phyloP scores from a whole-genome alignment of 2,329 filamentous ascomycete species.

The Penicillium sp. region DNA sequence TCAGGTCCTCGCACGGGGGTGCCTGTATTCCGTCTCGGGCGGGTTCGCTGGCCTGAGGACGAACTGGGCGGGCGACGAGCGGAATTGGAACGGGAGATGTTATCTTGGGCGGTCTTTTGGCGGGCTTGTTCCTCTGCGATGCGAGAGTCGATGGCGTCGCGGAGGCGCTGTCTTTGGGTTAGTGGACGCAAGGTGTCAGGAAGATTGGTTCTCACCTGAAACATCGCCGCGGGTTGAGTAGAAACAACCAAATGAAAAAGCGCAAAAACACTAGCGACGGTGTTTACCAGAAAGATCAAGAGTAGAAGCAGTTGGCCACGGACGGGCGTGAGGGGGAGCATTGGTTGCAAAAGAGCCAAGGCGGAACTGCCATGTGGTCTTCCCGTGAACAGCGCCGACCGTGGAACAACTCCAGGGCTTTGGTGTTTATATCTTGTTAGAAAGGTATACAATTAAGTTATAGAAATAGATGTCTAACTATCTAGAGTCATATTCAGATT shows the following conservation, averaged over 20 bases:
- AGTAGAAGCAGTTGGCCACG: conserved; percentile 11
- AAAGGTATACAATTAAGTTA: no score
- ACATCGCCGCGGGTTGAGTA: conserved; percentile 28
- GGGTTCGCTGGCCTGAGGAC: conserved; percentile 32
- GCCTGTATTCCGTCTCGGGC: conserved; percentile 38
- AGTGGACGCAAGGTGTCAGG: conserved; percentile 3
- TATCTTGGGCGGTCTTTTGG: conserved; percentile 57
- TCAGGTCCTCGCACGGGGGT: conserved; percentile 66
- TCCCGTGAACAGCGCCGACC: conserved; percentile 10
- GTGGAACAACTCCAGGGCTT: not conserved
- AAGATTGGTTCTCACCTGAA: conserved; percentile 22
- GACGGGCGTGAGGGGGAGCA: conserved; percentile 20
- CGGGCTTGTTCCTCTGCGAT: conserved; percentile 91
- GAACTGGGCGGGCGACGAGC: conserved; percentile 39
- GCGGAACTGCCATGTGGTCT: conserved; percentile 12
- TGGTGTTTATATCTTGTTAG: no score
- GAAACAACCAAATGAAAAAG: conserved; percentile 17
- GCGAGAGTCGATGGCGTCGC: conserved; percentile 80
- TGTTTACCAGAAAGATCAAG: conserved; percentile 6
- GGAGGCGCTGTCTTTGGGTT: conserved; percentile 63
- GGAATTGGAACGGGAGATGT: conserved; percentile 48
- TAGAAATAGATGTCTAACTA: no score
- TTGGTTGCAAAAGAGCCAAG: conserved; percentile 11
- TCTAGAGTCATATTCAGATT: no score
- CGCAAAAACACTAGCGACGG: conserved; percentile 7